Base-by-base conservation (phyloP, 2,329 filamentous ascomycete genomes). In the Ascomycota sp. region DNA sequence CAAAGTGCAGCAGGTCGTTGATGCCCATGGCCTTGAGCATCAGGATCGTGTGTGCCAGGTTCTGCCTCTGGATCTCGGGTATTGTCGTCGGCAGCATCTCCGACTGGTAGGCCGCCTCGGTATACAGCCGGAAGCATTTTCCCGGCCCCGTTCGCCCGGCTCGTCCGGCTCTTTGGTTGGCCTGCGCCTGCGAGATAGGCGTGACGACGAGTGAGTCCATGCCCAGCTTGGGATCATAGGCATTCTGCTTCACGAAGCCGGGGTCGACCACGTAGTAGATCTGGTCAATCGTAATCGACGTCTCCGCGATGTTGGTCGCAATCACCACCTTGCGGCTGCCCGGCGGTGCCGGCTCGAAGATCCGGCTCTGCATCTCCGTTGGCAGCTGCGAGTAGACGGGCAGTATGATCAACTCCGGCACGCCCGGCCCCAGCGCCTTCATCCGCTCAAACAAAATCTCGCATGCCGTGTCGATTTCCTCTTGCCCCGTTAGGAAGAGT, bases 1-100 rank as follows among this genome's bases (percentile, higher is more conserved):
- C 86, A 47, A 98, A 98, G 49, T 92, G 83, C 9, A 98, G 65
- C 2, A 98, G 62, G 49, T 98, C 89, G 48, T 98, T 95, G 54
- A 98, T 95, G 3, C 91, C 89, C 83, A 98, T 95, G 0, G 89
- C 89, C 52, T 98, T 98, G 33, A 98, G 68, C 79, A 93, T 92
- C 32, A 98, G 66, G 52, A 98, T 95, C 0, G 86, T 93, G 43
- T 79, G 75, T 0, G 82, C 79, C 35, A 98, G 50, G 46, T 98
- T 98, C 51, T 93, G 82, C 1, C 89, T 68, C 50, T 98, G 89
- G 34, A 98, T 98, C 46, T 95, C 89, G 1, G 89, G 89, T 25
- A 95, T 91, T 0, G 83, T 84, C 0, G 84, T 93, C 0, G 89
- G 86, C 37, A 95, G 58, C 84, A 98, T 93, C 54, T 98, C 91